phyloP scores from a whole-genome alignment of 257 asterid species.

The Vinca minor region DNA sequence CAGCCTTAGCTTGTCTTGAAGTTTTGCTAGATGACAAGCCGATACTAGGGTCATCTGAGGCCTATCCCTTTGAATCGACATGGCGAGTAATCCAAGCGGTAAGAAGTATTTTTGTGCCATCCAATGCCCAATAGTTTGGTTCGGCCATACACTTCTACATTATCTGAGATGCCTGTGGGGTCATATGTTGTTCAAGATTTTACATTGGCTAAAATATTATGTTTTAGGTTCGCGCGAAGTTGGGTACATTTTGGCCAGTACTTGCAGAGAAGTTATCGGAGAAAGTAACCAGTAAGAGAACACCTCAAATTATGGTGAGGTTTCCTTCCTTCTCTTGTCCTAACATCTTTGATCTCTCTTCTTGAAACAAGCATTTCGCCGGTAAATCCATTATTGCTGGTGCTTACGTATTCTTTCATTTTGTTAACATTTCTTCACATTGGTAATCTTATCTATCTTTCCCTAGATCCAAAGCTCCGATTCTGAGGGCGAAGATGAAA shows the following conservation, averaged over 20 bases:
- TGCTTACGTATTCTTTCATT: no score
- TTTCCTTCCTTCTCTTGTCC: constrained; percentile 5
- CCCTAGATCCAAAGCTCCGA: constrained; percentile 56
- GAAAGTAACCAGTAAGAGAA: constrained; percentile 25
- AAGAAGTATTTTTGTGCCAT: constrained; percentile 17
- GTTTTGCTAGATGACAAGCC: no score
- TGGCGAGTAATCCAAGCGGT: constrained; percentile 80
- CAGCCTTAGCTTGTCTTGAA: no score
- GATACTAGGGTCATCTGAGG: constrained; percentile 37
- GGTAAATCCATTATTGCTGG: no score
- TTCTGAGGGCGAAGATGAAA: constrained; percentile 50
- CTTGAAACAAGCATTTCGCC: no score
- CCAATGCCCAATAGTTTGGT: neutral
- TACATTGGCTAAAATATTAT: constrained; percentile 12
- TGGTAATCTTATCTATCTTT: neutral
- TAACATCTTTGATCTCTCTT: neutral
- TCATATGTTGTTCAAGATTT: neutral
- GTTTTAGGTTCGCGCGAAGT: constrained; percentile 51
- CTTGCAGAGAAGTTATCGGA: constrained; percentile 49
- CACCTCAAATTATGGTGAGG: constrained; percentile 41
- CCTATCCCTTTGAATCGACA: constrained; percentile 74
- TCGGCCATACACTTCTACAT: neutral
- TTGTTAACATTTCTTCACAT: no score
- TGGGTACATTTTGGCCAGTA: constrained; percentile 65
- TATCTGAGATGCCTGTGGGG: neutral